Conservation (phyloP, 2,329 filamentous ascomycete genomes). For the Colletotrichum cereale region DNA sequence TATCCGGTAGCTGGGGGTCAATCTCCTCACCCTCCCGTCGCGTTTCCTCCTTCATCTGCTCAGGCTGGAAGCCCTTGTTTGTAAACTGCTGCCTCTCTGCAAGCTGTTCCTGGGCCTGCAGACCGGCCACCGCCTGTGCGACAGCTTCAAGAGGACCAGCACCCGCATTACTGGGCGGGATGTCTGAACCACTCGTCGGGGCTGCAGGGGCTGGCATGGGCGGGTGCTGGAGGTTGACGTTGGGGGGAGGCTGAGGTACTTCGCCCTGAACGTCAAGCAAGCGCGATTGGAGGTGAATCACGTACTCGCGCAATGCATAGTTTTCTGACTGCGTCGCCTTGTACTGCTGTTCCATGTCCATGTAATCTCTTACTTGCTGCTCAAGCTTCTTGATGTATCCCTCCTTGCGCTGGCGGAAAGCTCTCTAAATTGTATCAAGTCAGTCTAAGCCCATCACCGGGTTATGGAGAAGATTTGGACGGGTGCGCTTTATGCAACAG, state of each 20-base stretch:
- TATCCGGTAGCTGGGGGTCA: slow-evolving; percentile 64
- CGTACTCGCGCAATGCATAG: slow-evolving; percentile 90
- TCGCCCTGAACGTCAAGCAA: slow-evolving; percentile 87
- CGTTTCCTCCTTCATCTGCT: slow-evolving; percentile 56
- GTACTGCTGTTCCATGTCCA: slow-evolving; percentile 79
- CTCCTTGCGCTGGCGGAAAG: slow-evolving; percentile 97
- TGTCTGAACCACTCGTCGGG: slow-evolving; percentile 33
- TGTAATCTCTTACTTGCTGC: slow-evolving; percentile 87
- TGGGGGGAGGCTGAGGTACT: slow-evolving; percentile 84
- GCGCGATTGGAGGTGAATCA: slow-evolving; percentile 88
- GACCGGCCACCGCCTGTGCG: slow-evolving; percentile 61
- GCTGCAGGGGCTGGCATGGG: slow-evolving; percentile 46
- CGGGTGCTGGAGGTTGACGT: slow-evolving; percentile 77
- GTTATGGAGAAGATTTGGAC: not conserved
- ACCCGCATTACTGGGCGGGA: slow-evolving; percentile 40
- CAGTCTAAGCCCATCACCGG: slow-evolving; percentile 41
- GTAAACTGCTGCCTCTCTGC: slow-evolving; percentile 52
- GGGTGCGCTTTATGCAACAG: slow-evolving; percentile 2
- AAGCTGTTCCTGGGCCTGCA: slow-evolving; percentile 58
- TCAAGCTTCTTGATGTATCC: slow-evolving; percentile 98
- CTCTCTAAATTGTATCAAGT: slow-evolving; percentile 71
- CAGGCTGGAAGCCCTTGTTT: slow-evolving; percentile 53
- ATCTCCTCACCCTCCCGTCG: slow-evolving; percentile 64
- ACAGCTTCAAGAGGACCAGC: slow-evolving; percentile 61
- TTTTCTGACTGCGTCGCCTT: slow-evolving; percentile 91